A percentile compares a stretch with the other conserved stretches of the same genome.
phyloP scores from a whole-genome alignment of 805 yeast species.

The Starmerella scarabaei region DNA sequence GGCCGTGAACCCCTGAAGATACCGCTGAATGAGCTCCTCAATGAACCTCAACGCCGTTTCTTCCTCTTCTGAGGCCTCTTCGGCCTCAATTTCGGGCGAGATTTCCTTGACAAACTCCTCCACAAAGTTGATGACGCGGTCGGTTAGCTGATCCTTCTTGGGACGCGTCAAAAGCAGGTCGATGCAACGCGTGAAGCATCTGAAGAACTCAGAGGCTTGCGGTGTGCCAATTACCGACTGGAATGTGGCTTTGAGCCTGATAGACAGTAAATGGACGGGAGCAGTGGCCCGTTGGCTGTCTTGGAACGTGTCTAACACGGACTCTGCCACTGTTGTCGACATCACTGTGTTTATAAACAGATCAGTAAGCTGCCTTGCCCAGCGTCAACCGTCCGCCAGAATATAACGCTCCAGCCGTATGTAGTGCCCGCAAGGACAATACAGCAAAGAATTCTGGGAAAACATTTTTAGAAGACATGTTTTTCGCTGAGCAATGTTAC shows the following conservation, averaged over 20 bases:
- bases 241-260: conserved; percentile 7
- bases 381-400: no score
- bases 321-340: conserved; percentile 3
- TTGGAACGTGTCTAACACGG: conserved; percentile 14
- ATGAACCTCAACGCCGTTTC: conserved; percentile 7
- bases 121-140: conserved; percentile 86
- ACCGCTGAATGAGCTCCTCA: conserved; percentile 14
- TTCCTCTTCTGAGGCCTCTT: conserved; percentile 2
- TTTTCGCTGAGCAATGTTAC: no score
- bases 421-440: no score
- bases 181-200: conserved; percentile 45
- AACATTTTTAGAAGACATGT: no score
- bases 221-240: conserved; percentile 3
- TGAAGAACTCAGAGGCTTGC: conserved; percentile 35
- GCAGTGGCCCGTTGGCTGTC: conserved; percentile 11
- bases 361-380: no score
- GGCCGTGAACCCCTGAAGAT: conserved; percentile 68
- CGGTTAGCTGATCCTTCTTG: conserved; percentile 71
- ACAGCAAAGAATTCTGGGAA: no score
- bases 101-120: conserved; percentile 58
- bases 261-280: conserved; percentile 6
- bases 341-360: no score
- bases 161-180: conserved; percentile 61
- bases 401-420: no score
- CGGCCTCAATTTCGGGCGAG: conserved; percentile 66